phyloP scores from a whole-genome alignment of 106 monocot genomes.

The Narthecium ossifragum region DNA sequence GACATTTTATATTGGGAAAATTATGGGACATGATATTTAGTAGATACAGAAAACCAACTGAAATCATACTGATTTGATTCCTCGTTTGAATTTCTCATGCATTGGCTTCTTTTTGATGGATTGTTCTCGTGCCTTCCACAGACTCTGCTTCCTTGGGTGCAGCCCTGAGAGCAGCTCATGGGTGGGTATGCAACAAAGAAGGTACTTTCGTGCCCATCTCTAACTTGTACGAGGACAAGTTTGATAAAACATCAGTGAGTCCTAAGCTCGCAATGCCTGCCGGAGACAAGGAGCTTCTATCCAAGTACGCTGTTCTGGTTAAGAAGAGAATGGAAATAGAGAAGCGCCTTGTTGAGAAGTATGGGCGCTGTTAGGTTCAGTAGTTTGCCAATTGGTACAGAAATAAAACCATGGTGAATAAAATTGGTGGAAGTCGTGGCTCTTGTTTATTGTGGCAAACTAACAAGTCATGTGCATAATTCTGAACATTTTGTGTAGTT shows the following conservation, averaged over 20 bases:
- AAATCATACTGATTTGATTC: neutral
- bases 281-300: conserved; percentile 45
- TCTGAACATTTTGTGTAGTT: too few relatives aligned
- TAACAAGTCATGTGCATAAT: too few relatives aligned
- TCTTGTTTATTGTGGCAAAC: too few relatives aligned
- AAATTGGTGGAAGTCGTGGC: too few relatives aligned
- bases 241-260: conserved; percentile 56
- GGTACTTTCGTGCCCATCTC: conserved; percentile 76
- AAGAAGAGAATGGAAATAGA: conserved; percentile 86
- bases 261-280: conserved; percentile 67
- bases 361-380: conserved; percentile 34
- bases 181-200: conserved; percentile 86
- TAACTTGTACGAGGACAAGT: conserved; percentile 38
- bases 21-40: too few relatives aligned
- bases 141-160: conserved; percentile 98
- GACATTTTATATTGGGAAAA: too few relatives aligned
- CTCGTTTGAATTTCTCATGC: too few relatives aligned
- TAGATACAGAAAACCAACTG: neutral
- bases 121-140: too few relatives aligned
- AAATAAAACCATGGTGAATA: too few relatives aligned
- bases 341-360: conserved; percentile 53
- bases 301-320: conserved; percentile 56
- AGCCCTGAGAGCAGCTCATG: conserved; percentile 90
- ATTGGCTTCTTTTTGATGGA: too few relatives aligned
- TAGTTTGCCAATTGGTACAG: too few relatives aligned